phyloP scores from a whole-genome alignment of 2,329 filamentous ascomycete genomes.

The Sclerotinia spermophila region DNA sequence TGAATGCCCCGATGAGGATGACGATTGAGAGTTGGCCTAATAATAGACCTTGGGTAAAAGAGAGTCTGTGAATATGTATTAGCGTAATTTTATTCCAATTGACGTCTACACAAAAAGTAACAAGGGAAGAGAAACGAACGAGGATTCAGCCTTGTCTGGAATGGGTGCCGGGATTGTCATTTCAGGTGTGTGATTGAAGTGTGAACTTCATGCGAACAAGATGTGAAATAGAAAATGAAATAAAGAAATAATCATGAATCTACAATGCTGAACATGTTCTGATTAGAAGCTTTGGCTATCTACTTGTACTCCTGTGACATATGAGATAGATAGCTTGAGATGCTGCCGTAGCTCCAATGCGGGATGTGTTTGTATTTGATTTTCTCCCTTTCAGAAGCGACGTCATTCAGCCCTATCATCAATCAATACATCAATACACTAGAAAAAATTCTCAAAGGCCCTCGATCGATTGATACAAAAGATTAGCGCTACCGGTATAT shows the following conservation, averaged over 20 bases:
- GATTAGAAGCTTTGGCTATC: not conserved
- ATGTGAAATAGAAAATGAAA: not conserved
- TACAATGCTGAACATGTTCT: not conserved
- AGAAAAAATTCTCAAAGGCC: not conserved
- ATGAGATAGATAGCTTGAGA: not conserved
- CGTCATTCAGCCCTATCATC: constrained; percentile 12
- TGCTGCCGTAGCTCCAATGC: not conserved
- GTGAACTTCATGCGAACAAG: not conserved
- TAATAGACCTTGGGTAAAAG: constrained; percentile 90
- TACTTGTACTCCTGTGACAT: not conserved
- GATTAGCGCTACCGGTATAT: no score
- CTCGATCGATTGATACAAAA: not conserved
- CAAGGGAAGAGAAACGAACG: constrained; percentile 37
- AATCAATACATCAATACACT: not conserved
- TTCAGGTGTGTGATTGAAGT: not conserved
- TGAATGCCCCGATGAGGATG: constrained; percentile 86
- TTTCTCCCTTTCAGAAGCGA: constrained; percentile 13
- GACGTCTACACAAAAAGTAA: constrained; percentile 1
- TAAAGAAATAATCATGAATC: not conserved
- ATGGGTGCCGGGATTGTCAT: constrained; percentile 16
- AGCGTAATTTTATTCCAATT: constrained; percentile 7
- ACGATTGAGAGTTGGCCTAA: constrained; percentile 92
- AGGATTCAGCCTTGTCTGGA: constrained; percentile 38
- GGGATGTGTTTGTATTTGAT: not conserved
- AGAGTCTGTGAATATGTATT: constrained; percentile 54